These are phyloP conservation scores for Talaromyces atroroseus DNA, from an alignment of 2,329 filamentous ascomycete genomes.

Conservation along the genomic window DNA sequence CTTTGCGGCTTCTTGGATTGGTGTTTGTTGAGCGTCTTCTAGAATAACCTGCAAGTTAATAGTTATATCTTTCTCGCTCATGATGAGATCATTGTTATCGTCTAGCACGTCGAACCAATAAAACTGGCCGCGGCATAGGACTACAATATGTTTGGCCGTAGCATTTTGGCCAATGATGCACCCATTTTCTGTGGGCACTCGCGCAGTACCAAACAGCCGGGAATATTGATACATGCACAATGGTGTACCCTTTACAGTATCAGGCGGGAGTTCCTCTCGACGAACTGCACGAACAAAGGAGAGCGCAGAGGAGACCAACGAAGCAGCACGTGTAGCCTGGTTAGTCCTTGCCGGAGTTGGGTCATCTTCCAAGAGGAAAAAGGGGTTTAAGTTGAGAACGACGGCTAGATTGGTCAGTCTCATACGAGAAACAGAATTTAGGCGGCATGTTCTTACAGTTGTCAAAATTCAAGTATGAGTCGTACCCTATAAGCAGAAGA, in stretches of 20 bases:
- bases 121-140: constrained; percentile 90
- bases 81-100: constrained; percentile 89
- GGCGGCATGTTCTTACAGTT: constrained; percentile 53
- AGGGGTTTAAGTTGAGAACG: constrained; percentile 93
- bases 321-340: constrained; percentile 90
- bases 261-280: constrained; percentile 85
- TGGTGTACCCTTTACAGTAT: constrained; percentile 74
- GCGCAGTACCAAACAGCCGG: constrained; percentile 85
- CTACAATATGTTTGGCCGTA: constrained; percentile 85
- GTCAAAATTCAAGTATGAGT: constrained; percentile 96
- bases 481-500: constrained; percentile 68
- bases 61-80: constrained; percentile 90
- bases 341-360: constrained; percentile 94
- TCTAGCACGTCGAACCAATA: constrained; percentile 99
- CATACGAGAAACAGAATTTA: background rate
- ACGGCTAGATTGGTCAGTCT: constrained; percentile 51
- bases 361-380: constrained; percentile 95
- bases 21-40: constrained; percentile 81
- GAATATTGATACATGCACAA: constrained; percentile 99
- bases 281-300: constrained; percentile 90
- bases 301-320: constrained; percentile 80
- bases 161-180: constrained; percentile 95
- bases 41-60: constrained; percentile 89
- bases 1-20: constrained; percentile 93
- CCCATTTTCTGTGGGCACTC: constrained; percentile 88